These are phyloP conservation scores for Pseudogymnoascus sp. DNA, from an alignment of 2,329 filamentous ascomycete genomes.

Conservation along the genomic window DNA sequence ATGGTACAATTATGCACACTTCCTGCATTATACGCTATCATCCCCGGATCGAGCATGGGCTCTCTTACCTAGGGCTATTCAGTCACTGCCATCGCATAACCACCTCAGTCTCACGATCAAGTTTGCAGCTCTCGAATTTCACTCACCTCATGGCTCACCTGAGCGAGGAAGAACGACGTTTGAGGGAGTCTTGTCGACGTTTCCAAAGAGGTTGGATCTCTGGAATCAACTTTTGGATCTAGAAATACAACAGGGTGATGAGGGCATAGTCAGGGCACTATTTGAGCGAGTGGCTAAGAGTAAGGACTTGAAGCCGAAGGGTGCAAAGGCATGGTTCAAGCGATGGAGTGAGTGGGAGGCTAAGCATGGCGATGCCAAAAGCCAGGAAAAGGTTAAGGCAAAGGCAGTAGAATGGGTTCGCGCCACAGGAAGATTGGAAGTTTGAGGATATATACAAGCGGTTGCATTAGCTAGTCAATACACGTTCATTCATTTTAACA, in stretches of 20 bases:
- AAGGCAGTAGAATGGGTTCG: constrained; percentile 63
- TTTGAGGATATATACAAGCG: neutral
- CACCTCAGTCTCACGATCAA: constrained; percentile 71
- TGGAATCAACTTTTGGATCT: constrained; percentile 90
- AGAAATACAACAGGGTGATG: constrained; percentile 56
- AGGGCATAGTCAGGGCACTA: constrained; percentile 58
- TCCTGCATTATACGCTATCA: constrained; percentile 67
- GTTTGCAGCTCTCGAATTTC: constrained; percentile 89
- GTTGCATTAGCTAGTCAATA: constrained; percentile 4
- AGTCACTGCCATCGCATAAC: constrained; percentile 61
- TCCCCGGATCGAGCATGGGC: constrained; percentile 67
- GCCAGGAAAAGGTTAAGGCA: constrained; percentile 59
- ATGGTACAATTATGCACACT: constrained; percentile 92
- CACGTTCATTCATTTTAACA: constrained; percentile 1
- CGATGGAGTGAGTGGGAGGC: constrained; percentile 88
- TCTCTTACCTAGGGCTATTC: constrained; percentile 73
- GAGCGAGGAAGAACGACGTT: constrained; percentile 94
- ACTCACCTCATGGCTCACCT: constrained; percentile 68
- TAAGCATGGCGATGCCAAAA: constrained; percentile 59
- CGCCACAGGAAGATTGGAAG: constrained; percentile 2
- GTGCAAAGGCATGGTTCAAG: constrained; percentile 83
- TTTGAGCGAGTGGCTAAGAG: constrained; percentile 71
- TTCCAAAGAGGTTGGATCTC: constrained; percentile 81
- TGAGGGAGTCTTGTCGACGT: constrained; percentile 74
- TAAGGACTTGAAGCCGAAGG: constrained; percentile 67